Conservation (phyloP, 2,329 filamentous ascomycete genomes). For the Exophiala dermatitidis region DNA sequence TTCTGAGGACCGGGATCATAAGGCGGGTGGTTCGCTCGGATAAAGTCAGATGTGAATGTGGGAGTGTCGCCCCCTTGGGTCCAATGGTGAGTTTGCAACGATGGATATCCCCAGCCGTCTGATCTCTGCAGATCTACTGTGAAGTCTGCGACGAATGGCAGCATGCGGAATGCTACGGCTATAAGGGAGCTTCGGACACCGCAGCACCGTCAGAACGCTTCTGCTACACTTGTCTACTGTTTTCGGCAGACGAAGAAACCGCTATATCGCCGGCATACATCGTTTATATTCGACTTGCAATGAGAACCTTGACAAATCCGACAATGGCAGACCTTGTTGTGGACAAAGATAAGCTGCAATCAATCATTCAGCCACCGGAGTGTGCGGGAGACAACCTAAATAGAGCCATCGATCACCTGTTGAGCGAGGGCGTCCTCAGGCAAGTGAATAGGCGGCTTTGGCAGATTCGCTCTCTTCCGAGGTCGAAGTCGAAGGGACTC, state of each 20-base stretch:
- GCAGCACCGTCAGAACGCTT: slow-evolving; percentile 5
- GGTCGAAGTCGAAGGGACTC: slow-evolving; percentile 2
- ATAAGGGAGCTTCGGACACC: background rate
- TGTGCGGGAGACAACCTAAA: slow-evolving; percentile 4
- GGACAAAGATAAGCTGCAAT: slow-evolving; percentile 2
- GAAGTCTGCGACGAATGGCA: slow-evolving; percentile 18
- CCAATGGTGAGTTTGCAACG: slow-evolving; percentile 6
- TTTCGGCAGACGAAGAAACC: background rate
- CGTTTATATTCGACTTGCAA: slow-evolving; percentile 4
- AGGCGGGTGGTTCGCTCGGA: slow-evolving; percentile 2
- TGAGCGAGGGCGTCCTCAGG: slow-evolving; percentile 6
- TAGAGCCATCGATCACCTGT: background rate
- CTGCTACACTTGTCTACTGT: slow-evolving; percentile 20
- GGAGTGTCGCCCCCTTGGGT: slow-evolving; percentile 1
- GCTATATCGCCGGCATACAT: slow-evolving; percentile 3
- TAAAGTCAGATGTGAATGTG: slow-evolving; percentile 16
- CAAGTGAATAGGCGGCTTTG: background rate
- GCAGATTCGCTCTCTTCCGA: background rate
- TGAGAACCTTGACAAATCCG: slow-evolving; percentile 3
- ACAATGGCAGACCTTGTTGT: background rate
- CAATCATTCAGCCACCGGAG: background rate
- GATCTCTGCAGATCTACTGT: slow-evolving; percentile 9
- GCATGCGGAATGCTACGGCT: slow-evolving; percentile 18
- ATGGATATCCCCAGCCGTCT: background rate
- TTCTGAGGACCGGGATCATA: slow-evolving; percentile 9